A percentile compares a stretch with the other conserved stretches of the same genome.
Evolutionary conservation across 805 yeast species (phyloP).

Genomic region (Kluyveromyces aestuarii): DNA sequence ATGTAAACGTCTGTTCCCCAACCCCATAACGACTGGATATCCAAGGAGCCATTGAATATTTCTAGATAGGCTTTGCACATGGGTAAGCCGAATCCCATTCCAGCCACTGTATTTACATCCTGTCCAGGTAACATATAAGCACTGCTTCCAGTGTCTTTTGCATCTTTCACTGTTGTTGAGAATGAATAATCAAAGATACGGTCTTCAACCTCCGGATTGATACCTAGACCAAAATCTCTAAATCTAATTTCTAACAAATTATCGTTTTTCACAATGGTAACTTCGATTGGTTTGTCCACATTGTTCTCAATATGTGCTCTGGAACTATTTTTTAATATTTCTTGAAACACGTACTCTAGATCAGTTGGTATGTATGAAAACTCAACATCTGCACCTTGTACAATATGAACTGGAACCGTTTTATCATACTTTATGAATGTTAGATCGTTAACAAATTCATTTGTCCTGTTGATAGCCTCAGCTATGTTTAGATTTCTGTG

Average conservation of each 20-base stretch:
- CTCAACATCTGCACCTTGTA: constrained; percentile 44
- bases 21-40: constrained; percentile 63
- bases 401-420: constrained; percentile 50
- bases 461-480: constrained; percentile 51
- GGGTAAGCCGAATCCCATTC: constrained; percentile 95
- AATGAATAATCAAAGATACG: constrained; percentile 81
- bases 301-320: constrained; percentile 77
- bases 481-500: constrained; percentile 59
- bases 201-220: constrained; percentile 52
- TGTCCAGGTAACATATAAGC: constrained; percentile 62
- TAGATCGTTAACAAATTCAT: constrained; percentile 73
- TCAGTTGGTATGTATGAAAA: constrained; percentile 85
- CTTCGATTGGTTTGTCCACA: constrained; percentile 20
- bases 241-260: constrained; percentile 60
- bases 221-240: constrained; percentile 87
- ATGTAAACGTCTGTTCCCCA: constrained; percentile 75
- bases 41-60: constrained; percentile 61
- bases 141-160: constrained; percentile 39
- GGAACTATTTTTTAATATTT: constrained; percentile 76
- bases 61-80: constrained; percentile 67
- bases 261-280: constrained; percentile 23
- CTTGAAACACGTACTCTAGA: constrained; percentile 80
- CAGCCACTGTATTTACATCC: constrained; percentile 67
- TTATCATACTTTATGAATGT: constrained; percentile 78
- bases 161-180: constrained; percentile 59